Evolutionary conservation across 352 stramenopile species (phyloP).

Genomic region (Stramenopiles sp.): DNA sequence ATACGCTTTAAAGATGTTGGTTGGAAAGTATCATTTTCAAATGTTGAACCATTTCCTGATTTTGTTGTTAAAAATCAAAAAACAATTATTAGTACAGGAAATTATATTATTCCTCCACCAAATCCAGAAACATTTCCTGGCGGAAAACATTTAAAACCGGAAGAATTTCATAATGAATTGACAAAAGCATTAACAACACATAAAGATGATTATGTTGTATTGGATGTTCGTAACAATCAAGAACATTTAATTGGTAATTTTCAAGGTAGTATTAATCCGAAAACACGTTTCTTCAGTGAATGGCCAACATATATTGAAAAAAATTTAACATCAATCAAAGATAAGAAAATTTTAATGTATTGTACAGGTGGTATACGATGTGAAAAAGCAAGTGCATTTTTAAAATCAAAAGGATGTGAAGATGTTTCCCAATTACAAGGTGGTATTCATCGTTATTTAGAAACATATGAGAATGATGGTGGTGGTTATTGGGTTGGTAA

Average conservation of each 20-base stretch:
- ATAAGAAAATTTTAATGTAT: constrained; percentile 30
- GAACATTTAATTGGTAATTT: constrained; percentile 48
- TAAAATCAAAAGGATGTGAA: constrained; percentile 27
- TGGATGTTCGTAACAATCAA: constrained; percentile 29
- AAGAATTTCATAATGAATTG: constrained; percentile 47
- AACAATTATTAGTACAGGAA: constrained; percentile 45
- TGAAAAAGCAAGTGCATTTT: constrained; percentile 35
- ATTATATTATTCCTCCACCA: constrained; percentile 8
- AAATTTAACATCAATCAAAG: not conserved
- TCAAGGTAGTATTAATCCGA: constrained; percentile 33
- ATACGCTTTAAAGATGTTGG: constrained; percentile 29
- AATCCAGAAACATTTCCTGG: not conserved
- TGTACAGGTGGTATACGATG: constrained; percentile 43
- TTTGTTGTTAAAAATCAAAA: constrained; percentile 42
- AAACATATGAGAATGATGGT: constrained; percentile 33
- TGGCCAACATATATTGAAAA: constrained; percentile 25
- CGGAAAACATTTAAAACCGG: constrained; percentile 34
- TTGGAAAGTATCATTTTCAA: constrained; percentile 47
- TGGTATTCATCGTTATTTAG: constrained; percentile 23
- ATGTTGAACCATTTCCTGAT: constrained; percentile 33
- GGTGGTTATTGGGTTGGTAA: constrained; percentile 33
- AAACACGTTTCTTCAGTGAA: constrained; percentile 48
- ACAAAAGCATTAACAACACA: constrained; percentile 2
- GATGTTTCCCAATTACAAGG: constrained; percentile 23
- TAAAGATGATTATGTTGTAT: constrained; percentile 12